Evolutionary conservation across 169 alveolate species (phyloP), one percentile per base, ranked within the genome.

Genomic region (Ichthyophthirius multifiliis): DNA sequence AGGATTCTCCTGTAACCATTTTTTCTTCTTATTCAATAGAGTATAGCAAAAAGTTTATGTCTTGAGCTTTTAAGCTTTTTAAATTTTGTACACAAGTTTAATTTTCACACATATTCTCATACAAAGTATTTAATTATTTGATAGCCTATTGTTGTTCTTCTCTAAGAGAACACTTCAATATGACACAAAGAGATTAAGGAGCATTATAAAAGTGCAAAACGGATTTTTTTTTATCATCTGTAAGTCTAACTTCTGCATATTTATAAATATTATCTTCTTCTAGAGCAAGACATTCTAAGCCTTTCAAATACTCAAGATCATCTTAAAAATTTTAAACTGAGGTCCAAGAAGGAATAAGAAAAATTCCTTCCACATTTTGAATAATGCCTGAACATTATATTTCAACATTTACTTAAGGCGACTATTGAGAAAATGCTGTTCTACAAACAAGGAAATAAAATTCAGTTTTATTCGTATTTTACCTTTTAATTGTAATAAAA

Each of bases 41-140:
- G 79, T 65, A 96, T 12, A 96, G 80, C 2, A 94, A 79, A 64
- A 89, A 92, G 75, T 94, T 95, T 15, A 92, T 80, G 4, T 87
- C 94, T 13, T 76, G 85, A 0, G 88, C 37, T 16, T 27, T 64
- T n/a, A 85, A 47, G 1, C 18, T 16, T 20, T 47, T 79, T n/a
- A n/a, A n/a, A 30, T 83, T 44, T 4, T 48, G 46, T n/a, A n/a
- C n/a, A n/a, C n/a, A n/a, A n/a, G n/a, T n/a, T n/a, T n/a, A n/a
- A n/a, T n/a, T n/a, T n/a, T n/a, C n/a, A n/a, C n/a, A n/a, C n/a
- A n/a, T n/a, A n/a, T n/a, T n/a, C n/a, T n/a, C n/a, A n/a, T n/a
- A n/a, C n/a, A 81, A 35, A 1, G 48, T 20, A 32, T 83, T 78
- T 41, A 90, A 16, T 1, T 44, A 13, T 43, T 76, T n/a, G 30